A percentile compares a stretch with the other conserved stretches of the same genome.
These are phyloP conservation scores for Thalassiosira oceanica DNA, from an alignment of 352 stramenopile species.

Conservation along the genomic window DNA sequence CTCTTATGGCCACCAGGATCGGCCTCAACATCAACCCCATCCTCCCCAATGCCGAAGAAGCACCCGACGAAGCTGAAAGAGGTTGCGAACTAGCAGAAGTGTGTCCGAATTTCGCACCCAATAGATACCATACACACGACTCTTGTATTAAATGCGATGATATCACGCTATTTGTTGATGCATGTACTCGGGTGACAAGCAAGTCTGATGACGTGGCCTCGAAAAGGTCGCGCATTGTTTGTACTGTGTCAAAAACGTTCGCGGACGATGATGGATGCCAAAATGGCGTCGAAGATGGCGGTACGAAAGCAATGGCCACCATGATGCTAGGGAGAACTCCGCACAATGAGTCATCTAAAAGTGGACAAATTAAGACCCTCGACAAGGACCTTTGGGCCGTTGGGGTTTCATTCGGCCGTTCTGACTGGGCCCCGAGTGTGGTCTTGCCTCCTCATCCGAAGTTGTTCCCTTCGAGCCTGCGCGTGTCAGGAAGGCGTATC, in stretches of 20 bases:
- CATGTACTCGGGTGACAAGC: too few relatives aligned
- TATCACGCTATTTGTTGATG: too few relatives aligned
- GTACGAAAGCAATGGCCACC: constrained; percentile 32
- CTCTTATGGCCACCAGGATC: constrained; percentile 66
- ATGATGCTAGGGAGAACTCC: constrained; percentile 34
- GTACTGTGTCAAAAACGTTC: too few relatives aligned
- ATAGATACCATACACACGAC: too few relatives aligned
- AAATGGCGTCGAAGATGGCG: constrained; percentile 64
- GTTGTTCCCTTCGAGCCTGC: constrained; percentile 18
- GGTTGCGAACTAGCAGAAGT: constrained; percentile 9
- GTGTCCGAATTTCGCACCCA: constrained; percentile 44
- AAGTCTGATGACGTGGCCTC: too few relatives aligned
- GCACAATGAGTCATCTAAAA: constrained; percentile 16
- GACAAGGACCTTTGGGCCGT: constrained; percentile 18
- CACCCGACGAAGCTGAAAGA: neutral
- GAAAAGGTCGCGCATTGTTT: too few relatives aligned
- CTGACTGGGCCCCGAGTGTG: constrained; percentile 61
- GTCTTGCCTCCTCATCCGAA: constrained; percentile 52
- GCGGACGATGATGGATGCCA: too few relatives aligned
- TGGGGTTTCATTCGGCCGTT: constrained; percentile 37
- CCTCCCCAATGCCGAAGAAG: constrained; percentile 9
- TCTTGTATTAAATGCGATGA: too few relatives aligned
- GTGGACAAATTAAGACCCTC: constrained; percentile 18
- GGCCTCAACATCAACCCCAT: constrained; percentile 60
- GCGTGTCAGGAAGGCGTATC: constrained; percentile 14